phyloP scores from a whole-genome alignment of 495 filamentous ascomycete genomes.

The Hypoxylon fragiforme region DNA sequence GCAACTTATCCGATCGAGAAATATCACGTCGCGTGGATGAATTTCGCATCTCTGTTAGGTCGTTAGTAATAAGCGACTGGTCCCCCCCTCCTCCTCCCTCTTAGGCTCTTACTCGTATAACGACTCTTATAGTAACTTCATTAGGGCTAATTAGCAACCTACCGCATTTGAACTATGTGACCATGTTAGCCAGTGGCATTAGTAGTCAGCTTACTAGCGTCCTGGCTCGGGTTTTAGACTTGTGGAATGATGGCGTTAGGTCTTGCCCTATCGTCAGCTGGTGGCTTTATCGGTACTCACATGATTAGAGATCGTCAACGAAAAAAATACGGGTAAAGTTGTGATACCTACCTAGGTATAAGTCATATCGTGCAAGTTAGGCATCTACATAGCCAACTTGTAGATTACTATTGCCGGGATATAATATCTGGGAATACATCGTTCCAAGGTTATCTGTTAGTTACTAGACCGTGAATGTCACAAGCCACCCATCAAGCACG shows the following conservation, averaged over 20 bases:
- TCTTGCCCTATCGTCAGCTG: not conserved
- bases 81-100: slow-evolving; percentile 1
- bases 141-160: slow-evolving; percentile 17
- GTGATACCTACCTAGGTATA: too few relatives aligned
- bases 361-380: too few relatives aligned
- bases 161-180: slow-evolving; percentile 8
- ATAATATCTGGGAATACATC: too few relatives aligned
- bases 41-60: slow-evolving; percentile 10
- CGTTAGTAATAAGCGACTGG: too few relatives aligned
- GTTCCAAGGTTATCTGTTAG: too few relatives aligned
- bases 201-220: slow-evolving; percentile 34
- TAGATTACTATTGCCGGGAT: too few relatives aligned
- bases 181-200: slow-evolving; percentile 3
- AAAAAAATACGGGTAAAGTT: too few relatives aligned
- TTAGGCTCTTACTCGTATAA: not conserved
- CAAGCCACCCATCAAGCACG: too few relatives aligned
- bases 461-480: too few relatives aligned
- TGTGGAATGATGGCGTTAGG: not conserved
- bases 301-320: too few relatives aligned
- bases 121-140: slow-evolving; percentile 15
- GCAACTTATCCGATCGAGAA: slow-evolving; percentile 26
- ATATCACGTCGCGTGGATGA: slow-evolving; percentile 20
- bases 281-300: too few relatives aligned
- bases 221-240: not conserved
- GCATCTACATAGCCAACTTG: too few relatives aligned